Conservation (phyloP, 192 early-diverging fungal genomes). For the Radiomyces spectabilis region DNA sequence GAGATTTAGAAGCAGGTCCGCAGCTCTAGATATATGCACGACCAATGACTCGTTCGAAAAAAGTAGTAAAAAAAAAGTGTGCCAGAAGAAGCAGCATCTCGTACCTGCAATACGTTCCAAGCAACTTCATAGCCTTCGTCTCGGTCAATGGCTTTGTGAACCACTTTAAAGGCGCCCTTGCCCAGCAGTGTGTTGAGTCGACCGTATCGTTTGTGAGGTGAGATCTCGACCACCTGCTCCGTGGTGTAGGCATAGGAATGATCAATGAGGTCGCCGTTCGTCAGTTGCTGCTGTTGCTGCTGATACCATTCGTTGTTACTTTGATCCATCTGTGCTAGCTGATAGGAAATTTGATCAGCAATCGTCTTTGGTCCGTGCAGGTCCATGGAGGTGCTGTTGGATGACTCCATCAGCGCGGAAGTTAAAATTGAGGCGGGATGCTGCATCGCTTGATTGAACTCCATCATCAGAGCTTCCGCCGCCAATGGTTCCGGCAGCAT, state of each 20-base stretch:
- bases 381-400: not conserved
- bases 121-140: slow-evolving; percentile 68
- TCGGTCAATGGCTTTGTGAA: slow-evolving; percentile 59
- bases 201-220: slow-evolving; percentile 40
- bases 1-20: no score
- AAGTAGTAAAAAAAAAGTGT: no score
- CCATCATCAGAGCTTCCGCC: no score
- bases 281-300: not conserved
- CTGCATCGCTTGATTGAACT: no score
- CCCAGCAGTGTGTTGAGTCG: slow-evolving; percentile 32
- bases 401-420: not conserved
- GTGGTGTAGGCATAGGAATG: not conserved
- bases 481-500: no score
- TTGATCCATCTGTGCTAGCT: not conserved
- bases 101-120: slow-evolving; percentile 44
- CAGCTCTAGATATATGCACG: no score
- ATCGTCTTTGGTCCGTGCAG: not conserved
- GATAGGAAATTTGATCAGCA: not conserved
- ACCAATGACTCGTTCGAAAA: no score
- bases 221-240: slow-evolving; percentile 40
- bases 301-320: not conserved
- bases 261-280: not conserved
- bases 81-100: not conserved
- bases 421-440: slow-evolving; percentile 1
- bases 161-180: slow-evolving; percentile 62